phyloP scores from a whole-genome alignment of 1,284 basidiomycete genomes.

The Marasmius sp. region DNA sequence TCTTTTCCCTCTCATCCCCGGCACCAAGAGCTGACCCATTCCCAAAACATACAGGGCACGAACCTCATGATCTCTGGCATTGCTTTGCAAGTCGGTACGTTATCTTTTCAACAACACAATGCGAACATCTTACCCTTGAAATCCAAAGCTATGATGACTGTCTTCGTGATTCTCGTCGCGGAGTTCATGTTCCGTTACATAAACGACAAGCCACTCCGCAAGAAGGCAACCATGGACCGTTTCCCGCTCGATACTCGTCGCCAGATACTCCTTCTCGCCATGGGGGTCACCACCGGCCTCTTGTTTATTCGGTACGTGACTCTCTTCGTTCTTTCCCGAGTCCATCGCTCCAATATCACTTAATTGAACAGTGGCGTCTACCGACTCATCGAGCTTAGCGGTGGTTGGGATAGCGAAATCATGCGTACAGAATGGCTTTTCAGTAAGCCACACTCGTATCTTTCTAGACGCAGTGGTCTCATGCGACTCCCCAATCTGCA shows the following conservation, averaged over 20 bases:
- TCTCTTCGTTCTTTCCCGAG: neutral
- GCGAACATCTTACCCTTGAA: neutral
- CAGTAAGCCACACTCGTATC: conserved; percentile 26
- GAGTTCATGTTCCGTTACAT: conserved; percentile 50
- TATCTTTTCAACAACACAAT: conserved; percentile 3
- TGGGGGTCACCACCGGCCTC: conserved; percentile 35
- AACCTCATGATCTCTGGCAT: conserved; percentile 61
- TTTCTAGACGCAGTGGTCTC: neutral
- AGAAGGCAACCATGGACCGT: conserved; percentile 3
- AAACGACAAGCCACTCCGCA: conserved; percentile 35
- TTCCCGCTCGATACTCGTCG: conserved; percentile 25
- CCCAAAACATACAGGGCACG: conserved; percentile 32
- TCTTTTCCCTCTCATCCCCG: conserved; percentile 14
- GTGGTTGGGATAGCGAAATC: conserved; percentile 42
- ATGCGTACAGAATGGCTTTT: conserved; percentile 46
- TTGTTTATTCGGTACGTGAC: conserved; percentile 38
- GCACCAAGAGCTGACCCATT: too few relatives aligned
- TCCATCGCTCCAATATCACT: neutral
- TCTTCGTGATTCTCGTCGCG: conserved; percentile 39
- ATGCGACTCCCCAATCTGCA: conserved; percentile 13
- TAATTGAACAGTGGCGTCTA: conserved; percentile 16
- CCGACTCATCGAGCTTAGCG: conserved; percentile 33
- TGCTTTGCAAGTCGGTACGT: conserved; percentile 51
- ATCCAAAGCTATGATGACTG: conserved; percentile 36
- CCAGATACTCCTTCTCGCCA: conserved; percentile 29